phyloP scores from a whole-genome alignment of 768 basidiomycete genomes.

The Termitomyces sp. region DNA sequence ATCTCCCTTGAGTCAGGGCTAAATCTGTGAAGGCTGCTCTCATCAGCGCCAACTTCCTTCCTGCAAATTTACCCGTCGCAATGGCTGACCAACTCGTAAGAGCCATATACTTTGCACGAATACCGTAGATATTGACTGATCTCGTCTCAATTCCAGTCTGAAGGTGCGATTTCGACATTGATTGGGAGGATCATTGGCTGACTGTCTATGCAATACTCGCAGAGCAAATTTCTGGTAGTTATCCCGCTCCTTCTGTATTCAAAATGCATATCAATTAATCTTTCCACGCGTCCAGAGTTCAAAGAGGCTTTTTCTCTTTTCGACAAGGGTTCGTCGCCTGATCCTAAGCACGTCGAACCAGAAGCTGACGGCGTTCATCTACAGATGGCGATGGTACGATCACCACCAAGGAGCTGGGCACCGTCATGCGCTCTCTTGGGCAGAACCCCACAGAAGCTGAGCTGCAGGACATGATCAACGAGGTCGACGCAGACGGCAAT shows the following conservation, averaged over 20 bases:
- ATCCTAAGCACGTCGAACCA: slow-evolving; percentile 1
- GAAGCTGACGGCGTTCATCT: slow-evolving; percentile 2
- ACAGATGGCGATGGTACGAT: slow-evolving; percentile 91
- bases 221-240: slow-evolving; percentile 90
- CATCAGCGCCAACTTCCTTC: slow-evolving; percentile 1
- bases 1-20: slow-evolving; percentile 1
- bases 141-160: slow-evolving; percentile 34
- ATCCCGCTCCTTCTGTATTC: background rate
- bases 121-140: slow-evolving; percentile 1
- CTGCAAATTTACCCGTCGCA: slow-evolving; percentile 5
- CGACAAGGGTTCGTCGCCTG: slow-evolving; percentile 69
- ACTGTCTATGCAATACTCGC: slow-evolving; percentile 5
- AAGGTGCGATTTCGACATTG: slow-evolving; percentile 36
- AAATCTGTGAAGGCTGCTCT: background rate
- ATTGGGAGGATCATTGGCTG: background rate
- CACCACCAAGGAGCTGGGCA: slow-evolving; percentile 85
- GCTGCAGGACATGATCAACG: slow-evolving; percentile 93
- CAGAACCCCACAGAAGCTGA: slow-evolving; percentile 93
- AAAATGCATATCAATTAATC: background rate
- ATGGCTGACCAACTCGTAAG: slow-evolving; percentile 60
- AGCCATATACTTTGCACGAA: slow-evolving; percentile 2
- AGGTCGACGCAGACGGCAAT: slow-evolving; percentile 78
- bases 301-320: slow-evolving; percentile 99
- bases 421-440: slow-evolving; percentile 89
- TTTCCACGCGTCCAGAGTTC: slow-evolving; percentile 60